These are phyloP conservation scores for Cornus controversa DNA, from an alignment of 148 eudicot genomes.

Conservation along the genomic window DNA sequence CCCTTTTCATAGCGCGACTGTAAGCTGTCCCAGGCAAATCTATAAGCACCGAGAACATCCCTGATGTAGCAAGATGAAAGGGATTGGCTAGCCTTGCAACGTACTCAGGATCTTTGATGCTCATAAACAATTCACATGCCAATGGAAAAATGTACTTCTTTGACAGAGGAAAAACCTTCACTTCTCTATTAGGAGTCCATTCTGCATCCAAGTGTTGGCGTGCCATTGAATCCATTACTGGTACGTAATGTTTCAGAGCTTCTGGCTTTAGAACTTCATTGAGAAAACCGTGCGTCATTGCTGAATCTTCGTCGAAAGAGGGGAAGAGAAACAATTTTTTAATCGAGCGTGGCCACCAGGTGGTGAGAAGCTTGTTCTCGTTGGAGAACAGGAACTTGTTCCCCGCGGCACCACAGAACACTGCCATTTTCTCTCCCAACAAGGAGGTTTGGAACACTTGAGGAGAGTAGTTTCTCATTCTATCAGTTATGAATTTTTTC, in stretches of 20 bases:
- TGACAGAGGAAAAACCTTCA: slow-evolving; percentile 21
- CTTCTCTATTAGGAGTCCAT: slow-evolving; percentile 21
- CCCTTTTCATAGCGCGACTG: slow-evolving; percentile 23
- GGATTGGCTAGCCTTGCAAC: slow-evolving; percentile 19
- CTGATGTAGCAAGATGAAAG: slow-evolving; percentile 15
- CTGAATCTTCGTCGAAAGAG: slow-evolving; percentile 6
- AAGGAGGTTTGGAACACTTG: neutral
- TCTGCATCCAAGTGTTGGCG: slow-evolving; percentile 19
- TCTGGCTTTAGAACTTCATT: slow-evolving; percentile 33
- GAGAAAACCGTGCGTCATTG: slow-evolving; percentile 3
- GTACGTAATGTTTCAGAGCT: slow-evolving; percentile 23
- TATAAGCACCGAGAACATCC: slow-evolving; percentile 30
- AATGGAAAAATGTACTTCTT: slow-evolving; percentile 28
- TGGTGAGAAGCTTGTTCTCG: slow-evolving; percentile 22
- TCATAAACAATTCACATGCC: slow-evolving; percentile 26
- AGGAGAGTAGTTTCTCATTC: neutral
- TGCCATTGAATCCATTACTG: slow-evolving; percentile 31
- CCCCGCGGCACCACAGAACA: slow-evolving; percentile 29
- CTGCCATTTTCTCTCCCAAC: neutral
- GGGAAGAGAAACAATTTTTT: slow-evolving; percentile 29
- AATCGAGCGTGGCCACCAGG: slow-evolving; percentile 30
- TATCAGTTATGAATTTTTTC: neutral
- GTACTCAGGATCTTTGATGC: slow-evolving; percentile 19
- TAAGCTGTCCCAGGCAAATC: slow-evolving; percentile 39
- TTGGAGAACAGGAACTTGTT: slow-evolving; percentile 23